phyloP scores from a whole-genome alignment of 2,329 filamentous ascomycete genomes.

The Verticillium tricorpus region DNA sequence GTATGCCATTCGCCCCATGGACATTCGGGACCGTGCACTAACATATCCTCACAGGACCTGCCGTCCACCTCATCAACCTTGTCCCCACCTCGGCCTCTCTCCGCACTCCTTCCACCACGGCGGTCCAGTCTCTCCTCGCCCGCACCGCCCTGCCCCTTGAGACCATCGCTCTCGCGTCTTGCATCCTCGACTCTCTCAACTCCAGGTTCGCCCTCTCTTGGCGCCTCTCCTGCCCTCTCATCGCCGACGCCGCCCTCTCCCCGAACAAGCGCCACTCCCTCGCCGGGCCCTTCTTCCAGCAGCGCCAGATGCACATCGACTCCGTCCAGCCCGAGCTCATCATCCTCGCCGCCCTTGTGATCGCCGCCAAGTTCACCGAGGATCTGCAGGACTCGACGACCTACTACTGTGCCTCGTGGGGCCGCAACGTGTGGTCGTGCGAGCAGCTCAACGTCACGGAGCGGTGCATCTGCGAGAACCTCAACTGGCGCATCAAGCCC shows the following conservation, averaged over 20 bases:
- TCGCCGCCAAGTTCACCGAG: conserved; percentile 62
- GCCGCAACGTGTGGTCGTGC: conserved; percentile 50
- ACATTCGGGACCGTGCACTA: conserved; percentile 5
- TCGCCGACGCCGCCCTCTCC: conserved; percentile 15
- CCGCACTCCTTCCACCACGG: conserved; percentile 49
- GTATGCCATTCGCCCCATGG: conserved; percentile 21
- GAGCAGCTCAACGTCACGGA: conserved; percentile 62
- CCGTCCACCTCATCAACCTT: conserved; percentile 62
- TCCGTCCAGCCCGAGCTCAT: conserved; percentile 58
- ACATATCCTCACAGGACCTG: conserved; percentile 45
- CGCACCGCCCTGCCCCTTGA: conserved; percentile 55
- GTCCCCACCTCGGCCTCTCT: conserved; percentile 60
- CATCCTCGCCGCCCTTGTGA: conserved; percentile 56
- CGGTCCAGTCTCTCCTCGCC: conserved; percentile 57
- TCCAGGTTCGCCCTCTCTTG: conserved; percentile 58
- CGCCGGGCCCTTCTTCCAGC: conserved; percentile 28
- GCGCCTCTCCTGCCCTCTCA: conserved; percentile 55
- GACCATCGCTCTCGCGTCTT: conserved; percentile 59
- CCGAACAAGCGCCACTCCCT: conserved; percentile 44
- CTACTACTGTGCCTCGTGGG: conserved; percentile 52
- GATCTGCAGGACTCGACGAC: conserved; percentile 51
- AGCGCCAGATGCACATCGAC: conserved; percentile 51
- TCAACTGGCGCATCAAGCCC: conserved; percentile 59
- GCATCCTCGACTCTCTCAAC: conserved; percentile 62
- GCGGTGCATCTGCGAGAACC: conserved; percentile 58